Evolutionary conservation across 2,329 filamentous ascomycete species (phyloP).

Genomic region (Fusarium redolens): DNA sequence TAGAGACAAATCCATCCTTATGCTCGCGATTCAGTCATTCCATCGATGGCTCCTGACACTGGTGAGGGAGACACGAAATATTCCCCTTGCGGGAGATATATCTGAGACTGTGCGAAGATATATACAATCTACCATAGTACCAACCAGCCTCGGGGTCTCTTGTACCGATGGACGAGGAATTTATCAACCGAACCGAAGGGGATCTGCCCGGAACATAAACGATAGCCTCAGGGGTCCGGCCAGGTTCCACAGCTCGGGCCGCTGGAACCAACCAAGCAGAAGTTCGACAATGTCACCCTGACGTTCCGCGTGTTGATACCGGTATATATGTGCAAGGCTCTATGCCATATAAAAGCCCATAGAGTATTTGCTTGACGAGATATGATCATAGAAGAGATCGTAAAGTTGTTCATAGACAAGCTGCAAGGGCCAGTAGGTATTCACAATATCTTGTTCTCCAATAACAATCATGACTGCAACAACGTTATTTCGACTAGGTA

Average conservation of each 20-base stretch:
- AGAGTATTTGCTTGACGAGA: no score
- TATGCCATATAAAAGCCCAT: not conserved
- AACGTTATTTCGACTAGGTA: not conserved
- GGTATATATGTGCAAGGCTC: not conserved
- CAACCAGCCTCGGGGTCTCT: slow-evolving; percentile 22
- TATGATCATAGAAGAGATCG: not conserved
- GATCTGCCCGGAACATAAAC: not conserved
- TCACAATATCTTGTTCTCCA: not conserved
- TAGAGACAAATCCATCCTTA: not conserved
- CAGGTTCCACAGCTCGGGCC: slow-evolving; percentile 23
- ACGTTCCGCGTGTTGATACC: not conserved
- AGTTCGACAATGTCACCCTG: slow-evolving; percentile 9
- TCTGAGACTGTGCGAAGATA: not conserved
- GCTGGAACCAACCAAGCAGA: slow-evolving; percentile 32
- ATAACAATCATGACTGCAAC: not conserved
- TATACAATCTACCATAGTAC: not conserved
- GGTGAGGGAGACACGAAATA: not conserved
- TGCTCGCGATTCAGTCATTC: not conserved
- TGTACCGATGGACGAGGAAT: slow-evolving; percentile 10
- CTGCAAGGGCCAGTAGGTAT: not conserved
- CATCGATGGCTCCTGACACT: not conserved
- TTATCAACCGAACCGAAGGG: slow-evolving; percentile 21
- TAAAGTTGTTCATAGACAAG: not conserved
- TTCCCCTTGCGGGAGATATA: not conserved
- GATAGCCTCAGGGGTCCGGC: slow-evolving; percentile 12